Evolutionary conservation across 768 basidiomycete species (phyloP), one percentile per base, ranked within the genome.

Genomic region (Tylopilus plumbeoviolaceoides): DNA sequence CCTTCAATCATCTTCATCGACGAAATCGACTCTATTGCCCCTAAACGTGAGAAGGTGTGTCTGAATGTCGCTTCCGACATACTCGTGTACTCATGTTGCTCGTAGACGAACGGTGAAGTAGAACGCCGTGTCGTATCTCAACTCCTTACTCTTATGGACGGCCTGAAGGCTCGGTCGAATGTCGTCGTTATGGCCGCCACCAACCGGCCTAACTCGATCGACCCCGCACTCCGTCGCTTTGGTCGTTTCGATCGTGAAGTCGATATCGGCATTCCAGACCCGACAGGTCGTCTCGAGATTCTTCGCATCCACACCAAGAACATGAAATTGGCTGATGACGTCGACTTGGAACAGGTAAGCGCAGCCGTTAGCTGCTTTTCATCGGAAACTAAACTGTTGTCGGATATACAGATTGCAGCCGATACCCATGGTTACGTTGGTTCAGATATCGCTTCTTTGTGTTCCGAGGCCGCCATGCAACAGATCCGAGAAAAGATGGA

Each of bases 401-500:
- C 5, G 35, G n/a, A 25, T 38, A 33, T 27, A 48, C 40, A 95
- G 89, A 98, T 99, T 61, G 97, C 97, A 47, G 94, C 95, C 47
- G 97, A 99, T 70, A 99, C 97, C 7, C 97, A 99, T 70, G 97
- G 97, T 72, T 98, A 98, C 65, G 97, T 99, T 62, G 97, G 97
- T 69, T 97, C 97, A 35, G 97, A 99, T 78, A 69, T 99, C 53
- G 97, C 97, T 23, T 90, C 97, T 11, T 81, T 99, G 47, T 99
- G 97, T 71, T 98, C 97, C 2, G 97, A 99, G 70, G 97, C 97
- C 50, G 97, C 97, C 43, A 99, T 99, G 97, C 97, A 99, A 76
- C 97, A 99, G 70, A 99, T 99, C 59, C 91, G 97, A 70, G 97
- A 99, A 76, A 99, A 99, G 84, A 98, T 99, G 95, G 95, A 98